Base-by-base conservation (phyloP, 2,329 filamentous ascomycete species). In the Periglandula ipomoeae region DNA sequence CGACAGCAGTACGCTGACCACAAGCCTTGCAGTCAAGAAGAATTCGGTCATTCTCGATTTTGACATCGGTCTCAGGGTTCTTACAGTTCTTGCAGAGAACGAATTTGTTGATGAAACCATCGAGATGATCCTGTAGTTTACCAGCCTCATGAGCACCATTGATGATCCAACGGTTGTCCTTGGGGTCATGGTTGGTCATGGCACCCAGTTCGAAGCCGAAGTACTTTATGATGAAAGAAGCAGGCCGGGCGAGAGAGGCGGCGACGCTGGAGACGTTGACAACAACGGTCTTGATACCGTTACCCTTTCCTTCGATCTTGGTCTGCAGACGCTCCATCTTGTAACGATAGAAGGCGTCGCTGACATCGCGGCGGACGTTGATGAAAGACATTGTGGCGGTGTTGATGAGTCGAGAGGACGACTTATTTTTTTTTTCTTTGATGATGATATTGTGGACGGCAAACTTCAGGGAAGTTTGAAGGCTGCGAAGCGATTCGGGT, bases 31-130 rank as follows among this genome's bases (percentile, higher is more conserved):
- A 98, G 73, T 98, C 93, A 58, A 97, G 83, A 54, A 88, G 71
- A 68, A 98, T 97, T 65, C 79, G 82, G 48, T 86, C 88, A 61
- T 96, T 90, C 73, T 95, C 96, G 78, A 97, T 89, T 64, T 86
- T 82, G 64, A 97, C 85, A 57, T 94, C 90, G 57, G 93, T 98
- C 78, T 98, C 93, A 32, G 93, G 93, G 70, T 98, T 98, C 82
- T 95, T 95, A 85, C 93, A 98, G 70, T 94, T 91, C 76, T 94
- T 95, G 87, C 93, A 98, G 56, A 98, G 89, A 62, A 98, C 93
- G 59, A 97, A 98, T 74, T 89, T 95, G 76, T 84, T 80, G 74
- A 98, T 98, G 80, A 98, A 98, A 61, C 90, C 90, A 68, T 97
- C 91, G 44, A 98, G 87, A 61, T 96, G 90, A 67, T 97, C 93